phyloP scores from a whole-genome alignment of 2,329 filamentous ascomycete species.

The Aspergillus chevalieri region DNA sequence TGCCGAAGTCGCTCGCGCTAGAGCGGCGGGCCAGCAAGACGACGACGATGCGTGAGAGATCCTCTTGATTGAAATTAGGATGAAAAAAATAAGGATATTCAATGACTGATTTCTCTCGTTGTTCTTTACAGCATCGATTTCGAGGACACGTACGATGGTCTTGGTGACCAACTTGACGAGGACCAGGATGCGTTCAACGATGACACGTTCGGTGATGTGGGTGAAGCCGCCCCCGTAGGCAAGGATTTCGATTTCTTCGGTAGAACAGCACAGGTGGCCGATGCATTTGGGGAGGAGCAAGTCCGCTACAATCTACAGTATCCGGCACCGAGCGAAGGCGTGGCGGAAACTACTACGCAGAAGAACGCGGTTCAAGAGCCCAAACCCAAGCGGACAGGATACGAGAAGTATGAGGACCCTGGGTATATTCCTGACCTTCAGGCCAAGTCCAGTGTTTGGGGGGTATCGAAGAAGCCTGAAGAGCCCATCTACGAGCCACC shows the following conservation, averaged over 20 bases:
- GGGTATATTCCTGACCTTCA: constrained; percentile 84
- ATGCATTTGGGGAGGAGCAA: constrained; percentile 86
- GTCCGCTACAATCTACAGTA: constrained; percentile 72
- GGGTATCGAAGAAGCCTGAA: constrained; percentile 46
- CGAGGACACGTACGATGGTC: constrained; percentile 93
- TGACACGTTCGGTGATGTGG: constrained; percentile 64
- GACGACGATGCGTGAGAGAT: constrained; percentile 55
- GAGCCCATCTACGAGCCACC: constrained; percentile 14
- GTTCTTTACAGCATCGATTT: constrained; percentile 62
- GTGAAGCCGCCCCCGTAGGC: constrained; percentile 52
- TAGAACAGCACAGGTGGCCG: constrained; percentile 77
- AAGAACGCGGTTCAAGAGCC: constrained; percentile 46
- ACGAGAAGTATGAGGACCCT: constrained; percentile 82
- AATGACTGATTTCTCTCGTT: constrained; percentile 2
- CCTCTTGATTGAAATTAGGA: constrained; percentile 22
- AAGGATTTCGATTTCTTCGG: constrained; percentile 98
- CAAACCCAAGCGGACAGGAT: constrained; percentile 70
- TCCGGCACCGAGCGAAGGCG: constrained; percentile 26
- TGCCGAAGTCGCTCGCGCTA: constrained; percentile 63
- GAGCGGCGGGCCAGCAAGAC: constrained; percentile 38
- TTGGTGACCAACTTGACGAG: constrained; percentile 86
- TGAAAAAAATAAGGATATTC: neutral
- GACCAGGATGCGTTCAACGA: constrained; percentile 93
- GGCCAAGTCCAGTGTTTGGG: constrained; percentile 91
- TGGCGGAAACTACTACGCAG: constrained; percentile 41